Percentiles rank a stretch among this genome's conserved stretches.
Conservation (phyloP, 495 filamentous ascomycete genomes). For the Sabuloglossum arenarium region DNA sequence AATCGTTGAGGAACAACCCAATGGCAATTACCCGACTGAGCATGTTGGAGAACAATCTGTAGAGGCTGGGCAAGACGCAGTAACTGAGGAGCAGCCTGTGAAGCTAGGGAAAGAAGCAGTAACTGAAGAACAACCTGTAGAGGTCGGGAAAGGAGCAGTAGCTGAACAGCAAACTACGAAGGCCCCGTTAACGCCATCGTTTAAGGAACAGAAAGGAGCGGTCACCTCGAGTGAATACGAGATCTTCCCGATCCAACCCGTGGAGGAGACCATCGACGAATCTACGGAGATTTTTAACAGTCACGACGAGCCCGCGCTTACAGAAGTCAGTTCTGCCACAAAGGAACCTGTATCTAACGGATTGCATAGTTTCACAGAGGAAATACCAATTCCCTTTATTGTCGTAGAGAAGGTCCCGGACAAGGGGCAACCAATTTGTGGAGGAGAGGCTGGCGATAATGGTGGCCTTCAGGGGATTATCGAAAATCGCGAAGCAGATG, state of each 20-base stretch:
- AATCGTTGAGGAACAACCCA: too few relatives aligned
- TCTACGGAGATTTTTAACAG: not conserved
- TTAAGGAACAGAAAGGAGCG: not conserved
- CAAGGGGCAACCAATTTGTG: slow-evolving; percentile 6
- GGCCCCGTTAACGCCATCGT: not conserved
- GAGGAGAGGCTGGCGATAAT: slow-evolving; percentile 4
- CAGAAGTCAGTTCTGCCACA: not conserved
- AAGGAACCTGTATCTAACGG: not conserved
- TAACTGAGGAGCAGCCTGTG: not conserved
- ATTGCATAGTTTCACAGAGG: not conserved
- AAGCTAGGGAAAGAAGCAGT: not conserved
- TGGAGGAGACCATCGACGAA: not conserved
- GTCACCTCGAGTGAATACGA: not conserved
- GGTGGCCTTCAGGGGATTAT: slow-evolving; percentile 6
- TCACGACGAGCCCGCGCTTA: not conserved
- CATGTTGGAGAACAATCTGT: too few relatives aligned
- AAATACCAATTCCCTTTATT: slow-evolving; percentile 9
- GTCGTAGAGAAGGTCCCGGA: slow-evolving; percentile 11
- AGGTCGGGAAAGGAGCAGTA: not conserved
- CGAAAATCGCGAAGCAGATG: slow-evolving; percentile 9
- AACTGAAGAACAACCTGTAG: not conserved
- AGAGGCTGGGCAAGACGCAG: too few relatives aligned
- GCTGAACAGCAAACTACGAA: not conserved
- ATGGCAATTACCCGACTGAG: not conserved
- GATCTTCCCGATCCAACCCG: not conserved